Conservation (phyloP, 441 rosid genomes). For the Kokia cookei region DNA sequence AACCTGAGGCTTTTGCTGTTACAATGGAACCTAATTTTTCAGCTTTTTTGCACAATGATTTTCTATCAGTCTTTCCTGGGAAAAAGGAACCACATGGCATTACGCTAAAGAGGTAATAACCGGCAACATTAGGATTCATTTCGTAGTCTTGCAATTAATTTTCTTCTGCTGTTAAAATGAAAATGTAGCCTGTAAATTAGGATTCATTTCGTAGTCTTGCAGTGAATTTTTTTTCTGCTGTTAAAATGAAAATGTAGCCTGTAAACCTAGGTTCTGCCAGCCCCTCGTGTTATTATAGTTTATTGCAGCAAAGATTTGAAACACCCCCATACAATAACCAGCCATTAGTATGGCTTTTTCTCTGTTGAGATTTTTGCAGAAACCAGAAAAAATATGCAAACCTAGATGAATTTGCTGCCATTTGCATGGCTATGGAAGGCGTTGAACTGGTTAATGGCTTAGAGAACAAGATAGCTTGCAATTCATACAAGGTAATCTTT, state of each 20-base stretch:
- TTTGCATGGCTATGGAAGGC: constrained; percentile 66
- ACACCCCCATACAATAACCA: neutral
- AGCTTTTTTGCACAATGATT: constrained; percentile 78
- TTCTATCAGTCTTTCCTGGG: constrained; percentile 55
- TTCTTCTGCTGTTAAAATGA: neutral
- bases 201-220: neutral
- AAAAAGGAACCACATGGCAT: constrained; percentile 66
- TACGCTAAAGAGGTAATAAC: constrained; percentile 49
- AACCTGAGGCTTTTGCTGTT: constrained; percentile 84
- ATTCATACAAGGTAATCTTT: constrained; percentile 67
- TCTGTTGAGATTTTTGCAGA: neutral
- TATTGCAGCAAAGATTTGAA: neutral
- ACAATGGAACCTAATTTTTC: constrained; percentile 85
- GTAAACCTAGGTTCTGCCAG: neutral
- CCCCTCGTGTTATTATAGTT: neutral
- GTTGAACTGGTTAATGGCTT: constrained; percentile 79
- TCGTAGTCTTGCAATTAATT: neutral
- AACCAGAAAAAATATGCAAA: constrained; percentile 29
- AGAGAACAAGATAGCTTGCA: constrained; percentile 90
- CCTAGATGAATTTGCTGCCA: constrained; percentile 66
- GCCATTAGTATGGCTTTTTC: neutral
- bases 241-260: neutral
- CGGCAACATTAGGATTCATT: constrained; percentile 4
- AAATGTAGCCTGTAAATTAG: neutral
- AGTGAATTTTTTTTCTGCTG: neutral